Evolutionary conservation across 2,329 filamentous ascomycete species (phyloP), one percentile per base, ranked within the genome.

Genomic region (Xylariaceae sp.): DNA sequence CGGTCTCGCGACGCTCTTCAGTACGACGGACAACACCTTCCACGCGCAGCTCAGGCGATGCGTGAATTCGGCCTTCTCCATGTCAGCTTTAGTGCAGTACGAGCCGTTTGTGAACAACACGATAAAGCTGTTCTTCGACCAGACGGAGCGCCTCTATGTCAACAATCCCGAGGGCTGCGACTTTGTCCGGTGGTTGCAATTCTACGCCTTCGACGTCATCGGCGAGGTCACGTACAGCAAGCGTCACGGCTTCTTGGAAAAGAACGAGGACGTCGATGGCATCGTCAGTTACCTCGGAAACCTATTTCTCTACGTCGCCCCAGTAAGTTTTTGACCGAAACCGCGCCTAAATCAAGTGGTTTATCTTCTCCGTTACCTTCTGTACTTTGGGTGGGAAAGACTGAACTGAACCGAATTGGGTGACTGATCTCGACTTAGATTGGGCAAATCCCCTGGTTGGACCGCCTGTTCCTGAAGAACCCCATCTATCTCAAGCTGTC

Each of bases 191-290:
- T 92, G 90, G 90, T 75, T 93, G 55, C 90, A 93, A 67, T 92
- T 87, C 69, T 92, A 90, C 65, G 90, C 90, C 0, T 93, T 93
- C 67, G 90, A 93, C 68, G 89, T 92, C 12, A 92, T 92, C 60
- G 89, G 89, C 5, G 87, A 90, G 60, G 83, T 92, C 67, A 92
- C 89, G 0, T 92, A 90, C 74, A 87, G 85, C 70, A 90, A 90
- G 70, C 80, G 88, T 0, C 82, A 92, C 56, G 90, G 90, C 0
- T 93, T 93, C 63, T 75, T 93, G 2, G 89, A 93, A 71, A 82
- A 83, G 68, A 87, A 91, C 47, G 81, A 87, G 68, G 90, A 93
- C 61, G 85, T 93, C 11, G 88, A 91, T 60, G 88, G 88, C 0
- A 92, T 92, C 48, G 82, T 92, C 4, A 76, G 73, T 0, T 90